Conservation (phyloP, 768 basidiomycete genomes). For the Psilocybe cubensis region DNA sequence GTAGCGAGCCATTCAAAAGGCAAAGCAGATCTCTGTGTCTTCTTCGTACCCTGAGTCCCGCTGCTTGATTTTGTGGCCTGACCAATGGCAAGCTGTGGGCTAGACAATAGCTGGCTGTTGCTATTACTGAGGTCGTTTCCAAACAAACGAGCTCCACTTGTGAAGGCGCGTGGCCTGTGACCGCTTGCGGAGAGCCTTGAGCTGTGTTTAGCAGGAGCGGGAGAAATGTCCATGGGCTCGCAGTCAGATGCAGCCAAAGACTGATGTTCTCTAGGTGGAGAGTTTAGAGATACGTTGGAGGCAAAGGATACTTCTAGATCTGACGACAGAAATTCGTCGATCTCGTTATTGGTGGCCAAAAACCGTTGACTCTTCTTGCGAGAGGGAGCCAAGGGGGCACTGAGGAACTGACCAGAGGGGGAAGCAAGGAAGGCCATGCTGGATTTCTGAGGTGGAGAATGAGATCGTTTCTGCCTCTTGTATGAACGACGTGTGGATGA, state of each 20-base stretch:
- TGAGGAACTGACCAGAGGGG: conserved; percentile 44
- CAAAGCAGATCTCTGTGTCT: conserved; percentile 62
- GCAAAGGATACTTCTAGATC: conserved; percentile 85
- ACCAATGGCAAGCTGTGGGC: conserved; percentile 32
- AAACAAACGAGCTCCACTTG: conserved; percentile 68
- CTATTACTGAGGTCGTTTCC: conserved; percentile 75
- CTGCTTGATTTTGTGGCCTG: conserved; percentile 34
- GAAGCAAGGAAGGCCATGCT: conserved; percentile 62
- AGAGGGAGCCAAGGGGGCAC: conserved; percentile 47
- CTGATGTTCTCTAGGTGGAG: conserved; percentile 57
- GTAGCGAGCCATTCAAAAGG: conserved; percentile 63
- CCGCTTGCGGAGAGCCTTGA: conserved; percentile 23
- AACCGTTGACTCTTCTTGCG: conserved; percentile 53
- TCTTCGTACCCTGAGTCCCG: conserved; percentile 49
- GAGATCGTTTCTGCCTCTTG: conserved; percentile 51
- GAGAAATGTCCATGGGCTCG: conserved; percentile 85
- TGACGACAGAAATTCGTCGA: conserved; percentile 72
- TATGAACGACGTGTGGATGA: conserved; percentile 31
- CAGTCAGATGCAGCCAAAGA: conserved; percentile 48
- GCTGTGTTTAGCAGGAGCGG: conserved; percentile 43
- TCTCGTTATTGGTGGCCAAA: conserved; percentile 47
- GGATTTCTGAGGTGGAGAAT: conserved; percentile 40
- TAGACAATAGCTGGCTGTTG: conserved; percentile 30
- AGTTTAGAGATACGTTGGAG: conserved; percentile 79
- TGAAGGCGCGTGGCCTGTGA: conserved; percentile 64